Evolutionary conservation across 768 basidiomycete genomes (phyloP).

Genomic region (Tricholomella constricta): DNA sequence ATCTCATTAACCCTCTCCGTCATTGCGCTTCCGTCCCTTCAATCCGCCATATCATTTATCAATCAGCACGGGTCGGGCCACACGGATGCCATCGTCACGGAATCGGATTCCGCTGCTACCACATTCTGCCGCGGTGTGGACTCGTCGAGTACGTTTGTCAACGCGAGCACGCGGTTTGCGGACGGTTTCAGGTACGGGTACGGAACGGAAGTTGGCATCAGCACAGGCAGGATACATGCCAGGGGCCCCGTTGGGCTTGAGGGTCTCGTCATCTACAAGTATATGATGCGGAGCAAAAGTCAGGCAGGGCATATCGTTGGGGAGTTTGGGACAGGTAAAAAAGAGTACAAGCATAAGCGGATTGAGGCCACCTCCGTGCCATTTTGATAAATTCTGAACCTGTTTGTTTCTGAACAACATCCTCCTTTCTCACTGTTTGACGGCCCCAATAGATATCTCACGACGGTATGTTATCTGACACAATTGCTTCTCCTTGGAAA

Average conservation of each 20-base stretch:
- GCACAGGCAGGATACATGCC: conserved; percentile 95
- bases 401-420: too few species aligned
- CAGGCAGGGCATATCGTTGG: conserved; percentile 79
- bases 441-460: too few species aligned
- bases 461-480: too few species aligned
- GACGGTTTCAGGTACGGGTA: conserved; percentile 98
- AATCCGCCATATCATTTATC: conserved; percentile 82
- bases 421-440: too few species aligned
- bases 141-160: conserved; percentile 90
- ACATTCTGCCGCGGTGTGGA: conserved; percentile 88
- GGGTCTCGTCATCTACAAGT: conserved; percentile 95
- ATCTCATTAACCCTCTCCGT: conserved; percentile 86
- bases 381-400: conserved; percentile 45
- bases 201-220: conserved; percentile 97
- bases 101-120: conserved; percentile 62
- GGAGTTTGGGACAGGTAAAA: conserved; percentile 82
- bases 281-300: conserved; percentile 79
- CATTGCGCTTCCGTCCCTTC: conserved; percentile 67
- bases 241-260: conserved; percentile 95
- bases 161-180: conserved; percentile 94
- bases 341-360: conserved; percentile 66
- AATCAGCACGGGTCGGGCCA: conserved; percentile 94
- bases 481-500: too few species aligned
- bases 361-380: conserved; percentile 48
- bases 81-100: conserved; percentile 92